Percentiles rank a stretch among this genome's conserved stretches.
phyloP scores from a whole-genome alignment of 164 flowering plant species.

The Taxillus chinensis region DNA sequence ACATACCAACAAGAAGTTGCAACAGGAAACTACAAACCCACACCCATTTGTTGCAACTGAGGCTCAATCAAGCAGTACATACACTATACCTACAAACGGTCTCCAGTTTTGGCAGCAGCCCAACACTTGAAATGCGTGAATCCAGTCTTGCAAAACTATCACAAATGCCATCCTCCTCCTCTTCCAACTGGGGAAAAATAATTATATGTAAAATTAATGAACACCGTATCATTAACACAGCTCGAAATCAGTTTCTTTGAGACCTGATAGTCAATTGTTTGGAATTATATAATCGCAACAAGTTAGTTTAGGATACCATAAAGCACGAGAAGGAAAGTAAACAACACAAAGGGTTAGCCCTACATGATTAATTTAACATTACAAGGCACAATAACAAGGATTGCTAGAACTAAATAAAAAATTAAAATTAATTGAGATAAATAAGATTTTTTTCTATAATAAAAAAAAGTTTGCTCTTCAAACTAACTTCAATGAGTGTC shows the following conservation, averaged over 20 bases:
- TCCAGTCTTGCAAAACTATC: constrained; percentile 94
- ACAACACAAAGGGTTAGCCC: background rate
- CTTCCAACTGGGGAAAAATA: constrained; percentile 58
- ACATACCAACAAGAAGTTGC: too few species aligned
- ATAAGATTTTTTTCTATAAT: too few species aligned
- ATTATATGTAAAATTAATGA: background rate
- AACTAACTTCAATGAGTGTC: constrained; percentile 83
- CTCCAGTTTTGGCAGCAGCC: constrained; percentile 98
- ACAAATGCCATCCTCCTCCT: constrained; percentile 95
- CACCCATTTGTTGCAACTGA: background rate
- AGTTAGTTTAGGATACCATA: background rate
- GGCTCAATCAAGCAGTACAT: background rate
- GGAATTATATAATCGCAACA: too few species aligned
- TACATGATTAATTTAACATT: background rate
- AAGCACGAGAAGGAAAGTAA: background rate
- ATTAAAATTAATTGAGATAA: too few species aligned
- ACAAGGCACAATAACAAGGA: too few species aligned
- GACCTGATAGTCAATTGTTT: background rate
- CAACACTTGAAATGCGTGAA: constrained; percentile 98
- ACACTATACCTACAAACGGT: constrained; percentile 81
- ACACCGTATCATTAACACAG: too few species aligned
- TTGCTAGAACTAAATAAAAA: too few species aligned
- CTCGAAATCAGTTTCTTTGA: background rate
- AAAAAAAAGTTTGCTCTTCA: background rate
- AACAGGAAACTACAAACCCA: too few species aligned